Base-by-base conservation (phyloP, 345 rosid species). In the Physaria fendleri region DNA sequence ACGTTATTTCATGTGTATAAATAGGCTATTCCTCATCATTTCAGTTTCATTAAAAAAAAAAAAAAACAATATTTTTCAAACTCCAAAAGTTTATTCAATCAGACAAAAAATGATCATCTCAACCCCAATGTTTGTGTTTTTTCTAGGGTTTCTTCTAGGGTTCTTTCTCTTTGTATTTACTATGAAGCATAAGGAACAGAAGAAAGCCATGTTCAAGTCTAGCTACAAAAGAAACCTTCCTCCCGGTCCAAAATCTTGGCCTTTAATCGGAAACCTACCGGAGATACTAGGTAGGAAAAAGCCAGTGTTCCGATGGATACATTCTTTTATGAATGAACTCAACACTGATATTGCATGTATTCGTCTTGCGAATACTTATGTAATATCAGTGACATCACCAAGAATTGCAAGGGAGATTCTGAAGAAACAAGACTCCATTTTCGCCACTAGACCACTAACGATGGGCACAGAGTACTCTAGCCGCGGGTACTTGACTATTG, bases 261-360 rank as follows among this genome's bases (percentile, higher is more conserved):
- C 85, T 2, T 0, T 81, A n/a, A 43, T 78, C 11, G 81, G 83
- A 16, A 71, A 29, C 71, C 70, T 67, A 8, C 78, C 69, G 0
- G 53, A 69, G 6, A 64, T 74, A 74, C 13, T 74, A 0, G 0
- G 47, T 55, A 15, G 1, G 10, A 77, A 71, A 38, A 68, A 66
- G 62, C 84, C 82, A 1, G 50, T 62, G 5, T 67, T 65, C 13
- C 61, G 74, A 16, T 74, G 79, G 83, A 61, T 81, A 42, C 78
- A 65, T 5, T 24, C 46, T 2, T 11, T 62, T 50, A 81, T 79
- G 84, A 23, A 77, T 7, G 66, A 73, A 23, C 34, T 61, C 22
- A 2, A 69, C 24, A 64, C 78, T 1, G 75, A 64, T 5, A 82
- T 79, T 9, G 79, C 82, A 0, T 79, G 78, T 23, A 41, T 82